Conservation (phyloP, 2,329 filamentous ascomycete genomes). For the Ophiostoma montium region DNA sequence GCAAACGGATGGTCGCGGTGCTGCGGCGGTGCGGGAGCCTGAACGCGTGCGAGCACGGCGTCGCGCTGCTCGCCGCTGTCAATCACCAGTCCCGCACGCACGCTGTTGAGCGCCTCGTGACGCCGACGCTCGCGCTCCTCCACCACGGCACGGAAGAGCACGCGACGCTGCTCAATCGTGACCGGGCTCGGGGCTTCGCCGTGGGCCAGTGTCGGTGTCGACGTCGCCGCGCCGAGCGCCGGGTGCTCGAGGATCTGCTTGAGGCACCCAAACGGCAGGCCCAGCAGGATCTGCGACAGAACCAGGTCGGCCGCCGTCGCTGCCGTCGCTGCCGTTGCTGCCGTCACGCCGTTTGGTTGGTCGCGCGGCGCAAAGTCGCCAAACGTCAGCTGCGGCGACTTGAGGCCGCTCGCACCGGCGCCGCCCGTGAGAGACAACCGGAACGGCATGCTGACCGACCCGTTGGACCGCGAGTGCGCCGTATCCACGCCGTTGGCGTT, state of each 20-base stretch:
- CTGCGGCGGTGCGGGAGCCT: conserved; percentile 2
- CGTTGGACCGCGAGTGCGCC: conserved; percentile 4
- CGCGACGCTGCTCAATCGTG: background rate
- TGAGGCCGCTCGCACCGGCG: background rate
- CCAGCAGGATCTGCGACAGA: conserved; percentile 54
- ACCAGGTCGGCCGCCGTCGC: conserved; percentile 25
- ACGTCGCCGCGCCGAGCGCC: conserved; percentile 26
- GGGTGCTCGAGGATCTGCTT: conserved; percentile 51
- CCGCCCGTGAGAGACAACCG: background rate
- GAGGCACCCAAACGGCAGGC: conserved; percentile 53
- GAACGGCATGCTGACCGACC: conserved; percentile 10
- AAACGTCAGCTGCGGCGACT: conserved; percentile 42
- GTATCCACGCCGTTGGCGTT: background rate
- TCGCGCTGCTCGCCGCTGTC: conserved; percentile 2
- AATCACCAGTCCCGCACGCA: conserved; percentile 2
- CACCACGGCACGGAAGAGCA: conserved; percentile 27
- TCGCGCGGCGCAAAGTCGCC: conserved; percentile 42
- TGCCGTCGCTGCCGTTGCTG: background rate
- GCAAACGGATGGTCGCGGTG: conserved; percentile 5
- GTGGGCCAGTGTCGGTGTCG: background rate
- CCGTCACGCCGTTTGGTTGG: background rate
- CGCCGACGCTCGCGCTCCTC: conserved; percentile 44
- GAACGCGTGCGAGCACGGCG: conserved; percentile 9
- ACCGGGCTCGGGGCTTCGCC: conserved; percentile 21
- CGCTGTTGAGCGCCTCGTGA: conserved; percentile 25